Base-by-base conservation (phyloP, 2,329 filamentous ascomycete species). In the Fusarium anthophilum region DNA sequence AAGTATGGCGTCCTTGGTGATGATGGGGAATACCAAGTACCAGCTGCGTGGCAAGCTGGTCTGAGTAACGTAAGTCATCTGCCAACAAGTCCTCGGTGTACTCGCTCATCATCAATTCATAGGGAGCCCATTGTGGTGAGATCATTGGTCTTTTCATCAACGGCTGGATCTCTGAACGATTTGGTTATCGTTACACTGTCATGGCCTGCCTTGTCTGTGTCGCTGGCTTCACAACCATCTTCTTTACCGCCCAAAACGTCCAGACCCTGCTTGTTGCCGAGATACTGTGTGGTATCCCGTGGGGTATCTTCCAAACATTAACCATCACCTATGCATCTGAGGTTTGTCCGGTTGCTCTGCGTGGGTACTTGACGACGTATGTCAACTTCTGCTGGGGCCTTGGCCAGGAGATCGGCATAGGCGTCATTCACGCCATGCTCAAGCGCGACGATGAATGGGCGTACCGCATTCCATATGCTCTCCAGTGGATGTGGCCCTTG, bases 401-500 rank as follows among this genome's bases (percentile, higher is more conserved):
- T n/a, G 92, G 92, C 24, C 92, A 94, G 81, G 85, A 92, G 65
- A 91, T 94, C 62, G 92, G 90, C 48, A 91, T 93, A 60, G 92
- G 91, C n/a, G 92, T 93, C 67, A 91, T 94, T 77, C 90, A 90
- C 79, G 86, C 88, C 71, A 92, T 94, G 86, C 83, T 93, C 43
- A 83, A 87, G 78, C 88, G 91, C 50, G 80, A 88, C 10, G 91
- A 93, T 75, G 86, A 93, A 80, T 92, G 90, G 90, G 88, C 90
- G 1, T 93, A 91, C 81, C 87, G 91, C 51, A 92, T 93, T 63
- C 92, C 92, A 3, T 94, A 92, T 74, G 91, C 89, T 3, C 83
- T 94, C 45, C 92, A 94, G 83, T 94, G 92, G 92, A 92, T 94
- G 85, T 94, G 92, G 92, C 92, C 92, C 0, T 80, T 92, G 12